Conservation (phyloP, 164 flowering plant genomes). For the Houttuynia cordata region DNA sequence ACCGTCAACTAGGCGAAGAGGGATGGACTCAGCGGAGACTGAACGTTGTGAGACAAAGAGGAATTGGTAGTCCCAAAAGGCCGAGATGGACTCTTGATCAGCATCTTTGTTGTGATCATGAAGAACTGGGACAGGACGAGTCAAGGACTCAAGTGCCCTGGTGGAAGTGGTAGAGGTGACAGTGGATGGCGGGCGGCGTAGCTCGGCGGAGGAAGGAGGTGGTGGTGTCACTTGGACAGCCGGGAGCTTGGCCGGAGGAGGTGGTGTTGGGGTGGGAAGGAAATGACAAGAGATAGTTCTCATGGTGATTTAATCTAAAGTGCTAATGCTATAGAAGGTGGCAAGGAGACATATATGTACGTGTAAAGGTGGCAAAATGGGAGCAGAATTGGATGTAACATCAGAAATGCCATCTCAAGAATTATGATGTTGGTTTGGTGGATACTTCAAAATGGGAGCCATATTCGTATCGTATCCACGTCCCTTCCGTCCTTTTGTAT, state of each 20-base stretch:
- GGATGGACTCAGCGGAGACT: conserved; percentile 36
- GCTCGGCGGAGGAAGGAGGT: conserved; percentile 1
- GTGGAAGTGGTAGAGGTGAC: background rate
- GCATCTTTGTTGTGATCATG: conserved; percentile 13
- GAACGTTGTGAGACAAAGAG: conserved; percentile 72
- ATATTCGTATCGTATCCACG: too few relatives aligned
- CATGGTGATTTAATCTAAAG: background rate
- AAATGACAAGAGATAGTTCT: background rate
- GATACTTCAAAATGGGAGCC: too few relatives aligned
- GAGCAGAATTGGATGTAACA: too few relatives aligned
- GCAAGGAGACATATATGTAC: background rate
- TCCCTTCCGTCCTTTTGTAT: too few relatives aligned
- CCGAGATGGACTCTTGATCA: conserved; percentile 34
- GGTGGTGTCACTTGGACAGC: background rate
- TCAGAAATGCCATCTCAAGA: too few relatives aligned
- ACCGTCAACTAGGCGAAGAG: conserved; percentile 45
- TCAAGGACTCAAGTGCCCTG: background rate
- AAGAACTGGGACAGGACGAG: background rate
- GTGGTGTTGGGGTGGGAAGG: conserved; percentile 13
- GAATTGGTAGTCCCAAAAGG: conserved; percentile 83
- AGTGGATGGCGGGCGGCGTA: conserved; percentile 14
- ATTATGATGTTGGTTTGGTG: too few relatives aligned
- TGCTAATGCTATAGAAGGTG: background rate
- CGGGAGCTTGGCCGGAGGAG: conserved; percentile 12
- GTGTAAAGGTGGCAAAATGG: conserved; percentile 5